Evolutionary conservation across 2,329 filamentous ascomycete species (phyloP).

Genomic region (Hysterium pulicare): DNA sequence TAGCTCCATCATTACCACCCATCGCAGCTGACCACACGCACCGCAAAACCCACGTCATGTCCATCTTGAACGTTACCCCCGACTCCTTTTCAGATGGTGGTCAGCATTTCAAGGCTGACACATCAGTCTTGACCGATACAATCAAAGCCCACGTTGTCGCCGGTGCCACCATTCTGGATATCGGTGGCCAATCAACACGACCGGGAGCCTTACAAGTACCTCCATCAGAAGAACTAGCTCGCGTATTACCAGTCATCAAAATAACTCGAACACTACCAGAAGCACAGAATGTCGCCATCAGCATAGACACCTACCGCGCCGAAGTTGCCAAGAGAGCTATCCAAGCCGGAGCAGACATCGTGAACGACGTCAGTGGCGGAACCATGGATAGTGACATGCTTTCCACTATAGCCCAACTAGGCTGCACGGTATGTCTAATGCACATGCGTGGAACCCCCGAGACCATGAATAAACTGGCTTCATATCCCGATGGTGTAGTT

Average conservation of each 20-base stretch:
- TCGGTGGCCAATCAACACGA: conserved; percentile 90
- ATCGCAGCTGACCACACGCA: conserved; percentile 22
- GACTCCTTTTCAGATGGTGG: conserved; percentile 97
- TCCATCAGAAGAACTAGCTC: conserved; percentile 68
- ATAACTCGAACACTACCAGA: conserved; percentile 67
- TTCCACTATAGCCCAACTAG: conserved; percentile 69
- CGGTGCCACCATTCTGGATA: conserved; percentile 82
- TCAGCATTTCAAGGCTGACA: conserved; percentile 42
- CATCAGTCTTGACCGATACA: conserved; percentile 52
- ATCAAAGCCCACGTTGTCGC: conserved; percentile 60
- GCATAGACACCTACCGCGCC: conserved; percentile 89
- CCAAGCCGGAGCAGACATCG: conserved; percentile 77
- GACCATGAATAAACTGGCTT: conserved; percentile 67
- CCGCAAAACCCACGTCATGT: conserved; percentile 73
- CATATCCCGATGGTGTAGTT: conserved; percentile 67
- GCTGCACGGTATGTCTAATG: conserved; percentile 80
- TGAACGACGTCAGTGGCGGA: conserved; percentile 93
- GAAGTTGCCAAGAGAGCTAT: conserved; percentile 74
- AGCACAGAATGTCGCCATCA: conserved; percentile 65
- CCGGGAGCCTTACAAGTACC: conserved; percentile 69
- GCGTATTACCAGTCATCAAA: conserved; percentile 75
- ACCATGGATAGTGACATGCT: conserved; percentile 78
- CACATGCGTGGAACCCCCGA: conserved; percentile 87
- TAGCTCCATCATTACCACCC: conserved; percentile 30
- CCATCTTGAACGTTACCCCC: conserved; percentile 89